Conservation (phyloP, 2,329 filamentous ascomycete genomes). For the Cordyceps fumosorosea region DNA sequence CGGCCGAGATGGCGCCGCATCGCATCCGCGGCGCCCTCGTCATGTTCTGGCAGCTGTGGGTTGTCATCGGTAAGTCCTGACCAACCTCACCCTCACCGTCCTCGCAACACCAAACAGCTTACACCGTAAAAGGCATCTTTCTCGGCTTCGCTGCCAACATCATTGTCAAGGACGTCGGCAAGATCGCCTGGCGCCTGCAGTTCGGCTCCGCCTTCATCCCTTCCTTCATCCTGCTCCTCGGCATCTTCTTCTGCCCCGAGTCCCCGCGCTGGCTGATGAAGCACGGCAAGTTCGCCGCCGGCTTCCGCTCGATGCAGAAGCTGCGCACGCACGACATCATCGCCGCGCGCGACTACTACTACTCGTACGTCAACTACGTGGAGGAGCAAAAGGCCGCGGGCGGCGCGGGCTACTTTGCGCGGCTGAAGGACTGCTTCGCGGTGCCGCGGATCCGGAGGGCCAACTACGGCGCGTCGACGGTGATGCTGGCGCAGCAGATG, state of each 20-base stretch:
- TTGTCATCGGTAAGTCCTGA: slow-evolving; percentile 20
- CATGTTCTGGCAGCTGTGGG: slow-evolving; percentile 62
- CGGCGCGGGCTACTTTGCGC: slow-evolving; percentile 25
- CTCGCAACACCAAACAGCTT: too few species aligned
- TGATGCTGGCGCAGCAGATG: slow-evolving; percentile 72
- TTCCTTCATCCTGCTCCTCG: slow-evolving; percentile 43
- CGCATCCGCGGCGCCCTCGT: slow-evolving; percentile 64
- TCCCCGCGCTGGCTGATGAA: slow-evolving; percentile 60
- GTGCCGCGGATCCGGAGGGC: slow-evolving; percentile 63
- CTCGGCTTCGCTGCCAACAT: slow-evolving; percentile 47
- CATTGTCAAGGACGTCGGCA: slow-evolving; percentile 45
- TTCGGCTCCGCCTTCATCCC: slow-evolving; percentile 52
- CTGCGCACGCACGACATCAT: slow-evolving; percentile 48
- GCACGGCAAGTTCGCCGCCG: slow-evolving; percentile 50
- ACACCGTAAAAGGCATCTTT: slow-evolving; percentile 33
- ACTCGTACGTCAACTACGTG: slow-evolving; percentile 32
- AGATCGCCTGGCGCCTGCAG: slow-evolving; percentile 55
- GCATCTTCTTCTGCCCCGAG: slow-evolving; percentile 59
- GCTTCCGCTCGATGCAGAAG: slow-evolving; percentile 44
- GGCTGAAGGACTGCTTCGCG: slow-evolving; percentile 51
- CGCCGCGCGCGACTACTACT: slow-evolving; percentile 51
- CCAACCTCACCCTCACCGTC: too few species aligned
- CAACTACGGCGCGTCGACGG: slow-evolving; percentile 66
- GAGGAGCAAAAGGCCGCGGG: slow-evolving; percentile 24
- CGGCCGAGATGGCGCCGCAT: slow-evolving; percentile 63